Percentiles rank a stretch among this genome's conserved stretches.
Conservation (phyloP, 768 basidiomycete genomes). For the Cubamyces sp. region DNA sequence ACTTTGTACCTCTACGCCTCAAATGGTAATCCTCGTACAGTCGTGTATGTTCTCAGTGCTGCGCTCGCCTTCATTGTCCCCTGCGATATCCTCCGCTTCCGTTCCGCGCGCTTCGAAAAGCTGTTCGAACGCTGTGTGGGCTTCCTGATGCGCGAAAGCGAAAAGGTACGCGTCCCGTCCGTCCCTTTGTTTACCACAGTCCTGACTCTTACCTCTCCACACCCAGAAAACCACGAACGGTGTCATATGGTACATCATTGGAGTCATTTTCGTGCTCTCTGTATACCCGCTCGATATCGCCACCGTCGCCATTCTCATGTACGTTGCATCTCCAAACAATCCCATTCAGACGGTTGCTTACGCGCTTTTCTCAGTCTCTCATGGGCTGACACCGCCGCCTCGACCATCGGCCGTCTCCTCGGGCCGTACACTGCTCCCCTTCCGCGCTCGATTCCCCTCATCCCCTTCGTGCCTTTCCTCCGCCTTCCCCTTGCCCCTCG, state of each 20-base stretch:
- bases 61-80: slow-evolving; percentile 70
- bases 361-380: slow-evolving; percentile 63
- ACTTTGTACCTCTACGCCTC: slow-evolving; percentile 60
- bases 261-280: slow-evolving; percentile 75
- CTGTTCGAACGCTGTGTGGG: slow-evolving; percentile 75
- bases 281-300: slow-evolving; percentile 87
- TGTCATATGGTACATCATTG: slow-evolving; percentile 90
- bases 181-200: background rate
- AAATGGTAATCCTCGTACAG: slow-evolving; percentile 49
- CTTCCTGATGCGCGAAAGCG: slow-evolving; percentile 88
- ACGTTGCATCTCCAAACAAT: slow-evolving; percentile 37
- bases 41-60: slow-evolving; percentile 65
- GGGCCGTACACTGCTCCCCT: slow-evolving; percentile 70
- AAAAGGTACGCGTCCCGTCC: slow-evolving; percentile 55
- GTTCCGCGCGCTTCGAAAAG: slow-evolving; percentile 63
- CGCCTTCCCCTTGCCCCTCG: slow-evolving; percentile 75
- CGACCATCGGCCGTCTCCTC: slow-evolving; percentile 87
- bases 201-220: background rate
- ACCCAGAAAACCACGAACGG: slow-evolving; percentile 75
- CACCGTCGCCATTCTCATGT: slow-evolving; percentile 90
- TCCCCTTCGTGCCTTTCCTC: slow-evolving; percentile 37
- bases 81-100: slow-evolving; percentile 77
- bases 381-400: slow-evolving; percentile 95
- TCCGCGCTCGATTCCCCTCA: slow-evolving; percentile 45
- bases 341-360: slow-evolving; percentile 11